These are phyloP conservation scores for Beauveria medogensis DNA, from an alignment of 2,329 filamentous ascomycete genomes.

Conservation along the genomic window DNA sequence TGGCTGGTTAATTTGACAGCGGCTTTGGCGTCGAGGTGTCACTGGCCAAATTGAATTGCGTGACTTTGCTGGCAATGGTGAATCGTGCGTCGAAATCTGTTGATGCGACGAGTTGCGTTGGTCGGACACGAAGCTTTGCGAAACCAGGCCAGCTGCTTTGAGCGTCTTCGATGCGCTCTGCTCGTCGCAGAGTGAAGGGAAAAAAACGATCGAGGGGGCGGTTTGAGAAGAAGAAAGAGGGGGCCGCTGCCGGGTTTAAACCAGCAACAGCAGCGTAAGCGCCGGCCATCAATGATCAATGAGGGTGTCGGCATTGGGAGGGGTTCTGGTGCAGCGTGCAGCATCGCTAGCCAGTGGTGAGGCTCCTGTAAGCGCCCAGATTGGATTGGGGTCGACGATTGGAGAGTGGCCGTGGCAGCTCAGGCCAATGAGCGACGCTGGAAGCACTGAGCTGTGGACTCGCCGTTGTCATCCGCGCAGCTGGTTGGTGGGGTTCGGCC, in stretches of 20 bases:
- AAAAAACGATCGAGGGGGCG: neutral
- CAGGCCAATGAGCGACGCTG: conserved; percentile 4
- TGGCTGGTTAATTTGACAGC: neutral
- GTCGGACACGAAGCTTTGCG: neutral
- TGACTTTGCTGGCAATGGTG: neutral
- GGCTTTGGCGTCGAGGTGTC: neutral
- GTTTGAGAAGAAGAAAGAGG: neutral
- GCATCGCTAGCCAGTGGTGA: conserved; percentile 6
- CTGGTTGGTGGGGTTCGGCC: neutral
- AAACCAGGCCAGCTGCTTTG: conserved; percentile 1
- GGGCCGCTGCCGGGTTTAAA: conserved; percentile 4
- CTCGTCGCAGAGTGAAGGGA: neutral
- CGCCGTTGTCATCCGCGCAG: neutral
- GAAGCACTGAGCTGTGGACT: neutral
- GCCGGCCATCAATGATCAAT: neutral
- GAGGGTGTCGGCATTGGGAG: neutral
- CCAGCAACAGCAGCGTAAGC: neutral
- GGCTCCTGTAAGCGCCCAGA: conserved; percentile 10
- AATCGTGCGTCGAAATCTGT: neutral
- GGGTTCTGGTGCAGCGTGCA: neutral
- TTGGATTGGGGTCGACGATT: conserved; percentile 7
- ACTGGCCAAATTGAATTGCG: neutral
- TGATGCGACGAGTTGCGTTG: neutral
- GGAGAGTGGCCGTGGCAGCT: neutral
- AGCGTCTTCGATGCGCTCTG: neutral